Evolutionary conservation across 805 yeast genomes (phyloP).

Genomic region (Candida sphagnicola): DNA sequence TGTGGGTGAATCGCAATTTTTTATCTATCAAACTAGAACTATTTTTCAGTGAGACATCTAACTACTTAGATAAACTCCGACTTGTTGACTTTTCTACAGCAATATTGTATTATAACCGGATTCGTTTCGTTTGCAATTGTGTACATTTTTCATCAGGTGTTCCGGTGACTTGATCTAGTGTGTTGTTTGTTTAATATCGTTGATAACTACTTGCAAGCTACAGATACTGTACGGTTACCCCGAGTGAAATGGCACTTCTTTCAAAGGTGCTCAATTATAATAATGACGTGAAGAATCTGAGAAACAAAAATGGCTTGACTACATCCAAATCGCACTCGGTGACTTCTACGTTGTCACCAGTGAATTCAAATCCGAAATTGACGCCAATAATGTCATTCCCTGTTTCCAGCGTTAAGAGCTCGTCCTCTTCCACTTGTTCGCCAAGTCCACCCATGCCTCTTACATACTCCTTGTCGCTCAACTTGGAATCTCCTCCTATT

Average conservation of each 20-base stretch:
- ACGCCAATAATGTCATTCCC: slow-evolving; percentile 6
- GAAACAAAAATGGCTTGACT: slow-evolving; percentile 2
- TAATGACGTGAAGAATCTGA: slow-evolving; percentile 1
- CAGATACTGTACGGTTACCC: no score
- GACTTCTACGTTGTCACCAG: slow-evolving; percentile 2
- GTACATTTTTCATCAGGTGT: no score
- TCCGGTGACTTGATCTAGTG: no score
- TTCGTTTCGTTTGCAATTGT: no score
- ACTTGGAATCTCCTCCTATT: slow-evolving; percentile 88
- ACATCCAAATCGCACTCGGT: slow-evolving; percentile 2
- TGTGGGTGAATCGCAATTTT: no score
- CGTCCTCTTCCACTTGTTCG: slow-evolving; percentile 1
- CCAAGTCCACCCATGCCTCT: not conserved
- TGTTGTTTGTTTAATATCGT: no score
- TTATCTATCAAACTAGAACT: no score
- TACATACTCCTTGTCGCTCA: slow-evolving; percentile 42
- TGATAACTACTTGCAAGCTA: no score
- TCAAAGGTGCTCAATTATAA: slow-evolving; percentile 13
- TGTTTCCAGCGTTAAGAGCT: slow-evolving; percentile 1
- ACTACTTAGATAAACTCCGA: no score
- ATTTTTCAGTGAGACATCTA: no score
- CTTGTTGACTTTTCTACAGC: no score
- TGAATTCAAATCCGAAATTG: slow-evolving; percentile 2
- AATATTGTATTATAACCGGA: no score
- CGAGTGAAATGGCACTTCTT: slow-evolving; percentile 12